Base-by-base conservation (phyloP, 2,329 filamentous ascomycete species). In the Catunica adiposa region DNA sequence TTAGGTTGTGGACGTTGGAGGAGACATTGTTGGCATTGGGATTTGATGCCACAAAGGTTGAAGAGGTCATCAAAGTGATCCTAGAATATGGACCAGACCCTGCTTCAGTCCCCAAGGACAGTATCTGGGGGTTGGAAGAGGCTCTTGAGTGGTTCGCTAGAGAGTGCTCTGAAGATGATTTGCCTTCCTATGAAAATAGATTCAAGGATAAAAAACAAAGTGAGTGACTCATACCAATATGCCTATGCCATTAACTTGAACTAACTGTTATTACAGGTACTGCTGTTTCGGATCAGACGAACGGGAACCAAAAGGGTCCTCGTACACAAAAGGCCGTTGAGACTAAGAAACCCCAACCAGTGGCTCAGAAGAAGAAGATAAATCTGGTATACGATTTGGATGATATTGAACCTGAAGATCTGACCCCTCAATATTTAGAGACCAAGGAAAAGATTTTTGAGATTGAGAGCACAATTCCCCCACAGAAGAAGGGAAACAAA, bases 71-170 rank as follows among this genome's bases (percentile, higher is more conserved):
- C 58, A 75, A 77, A 61, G 73, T 84, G 63, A 74, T 88, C 47
- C 68, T 89, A 56, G 75, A 82, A 44, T 82, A 84, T 61, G 80
- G 80, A 26, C 75, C 81, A 29, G 81, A 80, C 59, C 75, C 83
- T 55, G 70, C 73, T 2, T 63, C 71, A 9, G 69, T 71, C 20
- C 72, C 67, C 59, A 83, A 80, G 61, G 84, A 88, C 60, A 75
- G 75, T 46, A 77, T 89, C 14, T 94, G 88, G 86, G 89, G 89
- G 8, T 70, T 97, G 37, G 84, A 94, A 59, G 89, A 95, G 68
- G 82, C 86, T 25, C 67, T 98, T 20, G 87, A 96, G 62, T 95
- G 89, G 87, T 75, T 97, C 55, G 86, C 88, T n/a, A 73, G 86
- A 61, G 79, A 92, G 64, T 86, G 83, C 62, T 70, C 75, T 14